Evolutionary conservation across 768 basidiomycete genomes (phyloP).

Genomic region (Chlorophyllum brunneum): DNA sequence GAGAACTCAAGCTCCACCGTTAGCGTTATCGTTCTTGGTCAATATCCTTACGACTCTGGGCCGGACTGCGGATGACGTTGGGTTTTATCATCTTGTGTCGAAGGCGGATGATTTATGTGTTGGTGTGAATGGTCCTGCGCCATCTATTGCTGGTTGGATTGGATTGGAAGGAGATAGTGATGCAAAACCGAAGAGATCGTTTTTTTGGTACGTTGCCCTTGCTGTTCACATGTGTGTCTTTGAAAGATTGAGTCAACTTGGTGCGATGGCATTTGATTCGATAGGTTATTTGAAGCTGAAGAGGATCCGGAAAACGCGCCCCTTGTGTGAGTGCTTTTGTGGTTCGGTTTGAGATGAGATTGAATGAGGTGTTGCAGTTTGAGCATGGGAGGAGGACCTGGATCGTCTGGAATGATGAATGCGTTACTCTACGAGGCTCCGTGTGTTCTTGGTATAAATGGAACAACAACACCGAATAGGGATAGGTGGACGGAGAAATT

Average conservation of each 20-base stretch:
- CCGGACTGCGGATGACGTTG: not conserved
- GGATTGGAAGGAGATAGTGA: conserved; percentile 26
- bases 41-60: not conserved
- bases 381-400: conserved; percentile 32
- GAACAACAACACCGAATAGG: conserved; percentile 20
- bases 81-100: conserved; percentile 4
- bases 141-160: conserved; percentile 21
- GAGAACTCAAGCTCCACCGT: no score
- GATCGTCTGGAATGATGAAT: conserved; percentile 26
- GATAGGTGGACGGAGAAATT: conserved; percentile 24
- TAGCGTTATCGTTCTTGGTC: not conserved
- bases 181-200: conserved; percentile 18
- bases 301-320: conserved; percentile 23
- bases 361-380: conserved; percentile 22
- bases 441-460: conserved; percentile 21
- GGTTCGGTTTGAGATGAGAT: not conserved
- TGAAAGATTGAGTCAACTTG: conserved; percentile 13
- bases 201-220: conserved; percentile 17
- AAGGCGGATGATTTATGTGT: conserved; percentile 1
- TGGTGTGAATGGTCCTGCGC: conserved; percentile 1
- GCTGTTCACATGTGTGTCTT: not conserved
- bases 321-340: conserved; percentile 21
- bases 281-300: conserved; percentile 30
- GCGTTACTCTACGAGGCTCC: conserved; percentile 24
- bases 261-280: not conserved